phyloP scores from a whole-genome alignment of 768 basidiomycete genomes.

The Amanita thiersii region DNA sequence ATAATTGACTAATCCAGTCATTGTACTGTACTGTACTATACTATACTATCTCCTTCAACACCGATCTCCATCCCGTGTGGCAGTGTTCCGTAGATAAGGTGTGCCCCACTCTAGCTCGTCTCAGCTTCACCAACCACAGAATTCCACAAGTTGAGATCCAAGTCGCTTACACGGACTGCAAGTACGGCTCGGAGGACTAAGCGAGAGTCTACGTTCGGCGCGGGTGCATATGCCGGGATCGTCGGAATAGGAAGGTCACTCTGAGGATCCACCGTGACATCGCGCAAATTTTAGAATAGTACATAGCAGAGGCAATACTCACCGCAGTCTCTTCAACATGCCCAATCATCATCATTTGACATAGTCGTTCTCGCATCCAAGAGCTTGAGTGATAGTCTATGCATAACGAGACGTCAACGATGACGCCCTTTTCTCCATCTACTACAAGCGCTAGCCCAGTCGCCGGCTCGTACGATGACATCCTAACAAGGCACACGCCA shows the following conservation, averaged over 20 bases:
- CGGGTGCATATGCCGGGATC: slow-evolving; percentile 30
- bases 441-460: slow-evolving; percentile 39
- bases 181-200: slow-evolving; percentile 49
- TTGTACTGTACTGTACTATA: slow-evolving; percentile 17
- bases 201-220: slow-evolving; percentile 31
- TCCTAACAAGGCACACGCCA: slow-evolving; percentile 23
- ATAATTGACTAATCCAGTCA: too few relatives aligned
- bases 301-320: slow-evolving; percentile 13
- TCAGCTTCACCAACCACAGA: too few relatives aligned
- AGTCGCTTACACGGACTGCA: slow-evolving; percentile 35
- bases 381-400: slow-evolving; percentile 26
- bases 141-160: slow-evolving; percentile 43
- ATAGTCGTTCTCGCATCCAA: slow-evolving; percentile 49
- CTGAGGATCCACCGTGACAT: slow-evolving; percentile 18
- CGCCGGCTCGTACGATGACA: slow-evolving; percentile 46
- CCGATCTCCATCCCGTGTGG: slow-evolving; percentile 19
- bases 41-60: too few relatives aligned
- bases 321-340: slow-evolving; percentile 45
- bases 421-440: slow-evolving; percentile 40
- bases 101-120: too few relatives aligned
- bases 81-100: too few relatives aligned
- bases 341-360: slow-evolving; percentile 47
- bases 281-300: slow-evolving; percentile 1
- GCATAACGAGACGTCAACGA: slow-evolving; percentile 51
- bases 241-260: slow-evolving; percentile 30